These are phyloP conservation scores for Diplodia seriata DNA, from an alignment of 2,329 filamentous ascomycete genomes.

Conservation along the genomic window DNA sequence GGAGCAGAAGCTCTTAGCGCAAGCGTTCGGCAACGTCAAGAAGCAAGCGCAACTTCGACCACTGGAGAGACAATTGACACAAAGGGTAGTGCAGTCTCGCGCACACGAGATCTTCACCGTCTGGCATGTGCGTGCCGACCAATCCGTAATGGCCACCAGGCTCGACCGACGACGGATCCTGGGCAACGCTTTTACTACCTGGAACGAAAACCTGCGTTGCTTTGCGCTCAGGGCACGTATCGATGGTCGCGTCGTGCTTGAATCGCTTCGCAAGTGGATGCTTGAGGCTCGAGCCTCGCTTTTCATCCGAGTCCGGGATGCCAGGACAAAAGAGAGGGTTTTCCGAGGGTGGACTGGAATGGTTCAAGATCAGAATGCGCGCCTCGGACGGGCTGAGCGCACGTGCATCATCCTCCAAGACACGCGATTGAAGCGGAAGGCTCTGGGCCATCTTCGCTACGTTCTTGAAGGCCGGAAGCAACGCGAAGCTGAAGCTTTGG, in stretches of 20 bases:
- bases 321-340: conserved; percentile 40
- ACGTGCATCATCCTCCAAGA: conserved; percentile 44
- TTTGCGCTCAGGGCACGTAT: conserved; percentile 60
- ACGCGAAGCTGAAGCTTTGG: conserved; percentile 48
- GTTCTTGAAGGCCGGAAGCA: conserved; percentile 39
- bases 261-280: conserved; percentile 68
- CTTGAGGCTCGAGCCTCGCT: conserved; percentile 55
- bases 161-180: conserved; percentile 61
- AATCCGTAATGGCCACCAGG: conserved; percentile 56
- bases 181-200: conserved; percentile 64
- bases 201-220: conserved; percentile 67
- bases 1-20: conserved; percentile 37
- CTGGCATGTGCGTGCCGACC: conserved; percentile 56
- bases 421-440: conserved; percentile 35
- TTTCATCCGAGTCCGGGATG: conserved; percentile 49
- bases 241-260: conserved; percentile 62
- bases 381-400: conserved; percentile 42
- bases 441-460: conserved; percentile 39
- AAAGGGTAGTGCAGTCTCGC: conserved; percentile 52
- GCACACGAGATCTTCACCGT: conserved; percentile 45
- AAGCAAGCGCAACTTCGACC: conserved; percentile 13
- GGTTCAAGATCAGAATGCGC: conserved; percentile 40
- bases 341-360: conserved; percentile 43
- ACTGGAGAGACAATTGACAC: conserved; percentile 47
- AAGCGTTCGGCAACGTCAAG: conserved; percentile 35